Conservation (phyloP, 306 rosid genomes). For the Dicorynia guianensis region DNA sequence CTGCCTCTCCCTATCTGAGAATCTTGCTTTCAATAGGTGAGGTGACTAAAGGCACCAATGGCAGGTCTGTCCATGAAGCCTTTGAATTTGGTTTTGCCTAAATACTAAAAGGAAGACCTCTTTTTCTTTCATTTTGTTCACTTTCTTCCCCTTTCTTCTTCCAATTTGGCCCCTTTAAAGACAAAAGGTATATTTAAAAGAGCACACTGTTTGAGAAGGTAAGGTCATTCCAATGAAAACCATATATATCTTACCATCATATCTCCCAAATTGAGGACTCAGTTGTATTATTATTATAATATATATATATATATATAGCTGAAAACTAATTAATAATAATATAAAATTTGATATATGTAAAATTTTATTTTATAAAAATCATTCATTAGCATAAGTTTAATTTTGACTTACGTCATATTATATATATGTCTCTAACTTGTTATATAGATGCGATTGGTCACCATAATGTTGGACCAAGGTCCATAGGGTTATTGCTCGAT, state of each 20-base stretch:
- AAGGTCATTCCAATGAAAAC: not conserved
- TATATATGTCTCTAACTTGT: not conserved
- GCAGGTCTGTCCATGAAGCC: slow-evolving; percentile 51
- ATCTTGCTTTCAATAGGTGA: slow-evolving; percentile 70
- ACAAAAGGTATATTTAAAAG: slow-evolving; percentile 36
- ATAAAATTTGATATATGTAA: too few relatives aligned
- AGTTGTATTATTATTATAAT: too few relatives aligned
- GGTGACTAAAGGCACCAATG: slow-evolving; percentile 56
- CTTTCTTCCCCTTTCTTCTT: slow-evolving; percentile 48
- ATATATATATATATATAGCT: too few relatives aligned
- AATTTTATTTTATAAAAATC: too few relatives aligned
- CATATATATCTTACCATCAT: too few relatives aligned
- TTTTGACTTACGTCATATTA: too few relatives aligned
- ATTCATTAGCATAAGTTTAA: too few relatives aligned
- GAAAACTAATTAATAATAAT: too few relatives aligned
- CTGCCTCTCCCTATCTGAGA: slow-evolving; percentile 38
- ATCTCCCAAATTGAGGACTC: not conserved
- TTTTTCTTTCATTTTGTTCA: slow-evolving; percentile 49
- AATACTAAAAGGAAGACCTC: slow-evolving; percentile 45
- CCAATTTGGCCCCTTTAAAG: slow-evolving; percentile 44
- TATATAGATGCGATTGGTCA: not conserved
- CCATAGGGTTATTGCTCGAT: slow-evolving; percentile 37
- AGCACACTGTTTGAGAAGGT: slow-evolving; percentile 14
- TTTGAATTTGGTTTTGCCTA: slow-evolving; percentile 40
- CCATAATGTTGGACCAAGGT: slow-evolving; percentile 16